Base-by-base conservation (phyloP, 306 rosid genomes). In the Calophaca sinica region DNA sequence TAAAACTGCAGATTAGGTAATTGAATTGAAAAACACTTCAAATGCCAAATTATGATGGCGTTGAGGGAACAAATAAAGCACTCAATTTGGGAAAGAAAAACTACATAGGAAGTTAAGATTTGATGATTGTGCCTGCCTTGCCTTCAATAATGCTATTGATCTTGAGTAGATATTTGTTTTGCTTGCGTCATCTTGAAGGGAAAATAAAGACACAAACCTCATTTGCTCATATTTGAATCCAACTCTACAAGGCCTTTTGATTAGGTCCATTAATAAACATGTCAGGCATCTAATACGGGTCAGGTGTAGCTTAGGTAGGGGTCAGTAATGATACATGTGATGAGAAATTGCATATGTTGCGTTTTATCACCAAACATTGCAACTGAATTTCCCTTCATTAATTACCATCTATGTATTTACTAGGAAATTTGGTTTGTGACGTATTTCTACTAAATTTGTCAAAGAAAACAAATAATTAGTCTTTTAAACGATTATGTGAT, bases 161-260 rank as follows among this genome's bases (percentile, higher is more conserved):
- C 28, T 54, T 66, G 49, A 65, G 26, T 20, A n/a, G 29, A 14
- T 29, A 31, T 76, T 7, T 12, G 31, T 36, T 15, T 68, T 33
- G 39, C 9, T 20, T 57, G 69, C 69, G 69, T 77, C 44, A 44
- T 35, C 60, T 68, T 77, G 58, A 77, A 57, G 69, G 42, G 14
- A 68, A 2, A 15, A 9, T 36, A 5, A 6, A 14, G 70, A 14
- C 10, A 42, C 9, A 46, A 46, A 48, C 50, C 28, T 28, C 49
- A 32, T 60, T 60, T 73, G 60, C 70, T 46, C 60, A 11, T 60
- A 4, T 20, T 48, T 73, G 9, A 73, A 60, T 5, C 50, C 31
- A 73, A 59, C 77, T 7, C 44, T 11, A 7, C 14, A 6, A 39
- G 15, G 1, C 49, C 28, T 26, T 10, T 20, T 54, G 64, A 53